Evolutionary conservation across 805 yeast species (phyloP).

Genomic region (Barnettozyma populi): DNA sequence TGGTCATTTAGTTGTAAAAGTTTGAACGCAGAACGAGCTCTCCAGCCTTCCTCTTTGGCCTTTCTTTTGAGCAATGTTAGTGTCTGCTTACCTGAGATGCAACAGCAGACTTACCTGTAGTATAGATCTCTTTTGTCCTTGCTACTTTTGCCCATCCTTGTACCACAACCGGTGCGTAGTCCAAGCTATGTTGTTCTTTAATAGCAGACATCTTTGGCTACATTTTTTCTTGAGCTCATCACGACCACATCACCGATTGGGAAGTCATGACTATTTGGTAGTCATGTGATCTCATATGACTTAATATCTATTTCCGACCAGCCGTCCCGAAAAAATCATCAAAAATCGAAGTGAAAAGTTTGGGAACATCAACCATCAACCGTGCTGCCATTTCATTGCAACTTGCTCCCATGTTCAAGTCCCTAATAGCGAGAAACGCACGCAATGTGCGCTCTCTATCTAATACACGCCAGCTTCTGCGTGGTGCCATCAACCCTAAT

Average conservation of each 20-base stretch:
- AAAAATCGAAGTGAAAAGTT: conserved; percentile 3
- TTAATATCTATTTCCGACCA: not conserved
- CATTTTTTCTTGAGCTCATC: not conserved
- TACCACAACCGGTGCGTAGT: not conserved
- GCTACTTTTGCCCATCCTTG: conserved; percentile 83
- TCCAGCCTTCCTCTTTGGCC: conserved; percentile 97
- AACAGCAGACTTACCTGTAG: conserved; percentile 35
- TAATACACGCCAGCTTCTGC: conserved; percentile 4
- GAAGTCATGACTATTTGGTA: not conserved
- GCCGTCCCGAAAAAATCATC: not conserved
- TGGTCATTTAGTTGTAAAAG: conserved; percentile 86
- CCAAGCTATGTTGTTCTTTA: not conserved
- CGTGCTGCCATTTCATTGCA: conserved; percentile 2
- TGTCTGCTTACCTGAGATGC: conserved; percentile 1
- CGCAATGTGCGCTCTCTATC: conserved; percentile 11
- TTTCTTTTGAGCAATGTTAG: conserved; percentile 39
- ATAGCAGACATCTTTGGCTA: not conserved
- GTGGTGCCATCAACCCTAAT: conserved; percentile 12
- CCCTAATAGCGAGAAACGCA: conserved; percentile 4
- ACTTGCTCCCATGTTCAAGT: not conserved
- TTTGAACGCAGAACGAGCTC: conserved; percentile 96
- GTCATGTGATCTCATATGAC: not conserved
- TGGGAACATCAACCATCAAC: not conserved
- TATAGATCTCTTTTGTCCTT: conserved; percentile 92
- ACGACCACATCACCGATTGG: not conserved